Evolutionary conservation across 495 filamentous ascomycete genomes (phyloP).

Genomic region (Xylona heveae): DNA sequence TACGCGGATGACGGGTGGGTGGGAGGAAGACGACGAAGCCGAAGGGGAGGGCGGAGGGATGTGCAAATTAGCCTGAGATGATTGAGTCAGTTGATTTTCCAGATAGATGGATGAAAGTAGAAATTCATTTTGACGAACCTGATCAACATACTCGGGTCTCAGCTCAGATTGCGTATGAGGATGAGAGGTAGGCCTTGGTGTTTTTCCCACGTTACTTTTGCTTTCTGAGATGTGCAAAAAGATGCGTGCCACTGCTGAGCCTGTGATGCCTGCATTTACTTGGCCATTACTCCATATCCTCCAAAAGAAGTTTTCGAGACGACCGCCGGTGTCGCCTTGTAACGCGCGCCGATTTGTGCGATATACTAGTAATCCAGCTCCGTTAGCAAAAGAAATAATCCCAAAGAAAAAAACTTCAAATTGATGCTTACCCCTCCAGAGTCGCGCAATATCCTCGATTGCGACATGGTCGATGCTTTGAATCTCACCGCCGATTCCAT

Average conservation of each 20-base stretch:
- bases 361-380: constrained; percentile 18
- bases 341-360: constrained; percentile 18
- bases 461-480: constrained; percentile 14
- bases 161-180: no score
- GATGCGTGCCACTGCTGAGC: constrained; percentile 18
- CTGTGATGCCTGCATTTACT: constrained; percentile 12
- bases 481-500: constrained; percentile 12
- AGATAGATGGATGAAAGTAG: not conserved
- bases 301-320: constrained; percentile 33
- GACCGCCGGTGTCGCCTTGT: constrained; percentile 17
- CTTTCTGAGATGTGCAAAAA: constrained; percentile 22
- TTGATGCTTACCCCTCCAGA: constrained; percentile 25
- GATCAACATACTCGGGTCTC: no score
- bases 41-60: not conserved
- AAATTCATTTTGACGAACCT: no score
- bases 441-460: constrained; percentile 17
- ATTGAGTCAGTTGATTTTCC: not conserved
- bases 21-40: not conserved
- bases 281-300: constrained; percentile 22
- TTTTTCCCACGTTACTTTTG: not conserved
- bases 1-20: not conserved
- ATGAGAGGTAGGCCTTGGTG: not conserved
- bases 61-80: not conserved
- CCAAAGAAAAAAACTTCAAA: not conserved
- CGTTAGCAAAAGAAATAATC: not conserved